These are phyloP conservation scores for Pelargonium fulgidum DNA, from an alignment of 441 rosid species.

Conservation along the genomic window DNA sequence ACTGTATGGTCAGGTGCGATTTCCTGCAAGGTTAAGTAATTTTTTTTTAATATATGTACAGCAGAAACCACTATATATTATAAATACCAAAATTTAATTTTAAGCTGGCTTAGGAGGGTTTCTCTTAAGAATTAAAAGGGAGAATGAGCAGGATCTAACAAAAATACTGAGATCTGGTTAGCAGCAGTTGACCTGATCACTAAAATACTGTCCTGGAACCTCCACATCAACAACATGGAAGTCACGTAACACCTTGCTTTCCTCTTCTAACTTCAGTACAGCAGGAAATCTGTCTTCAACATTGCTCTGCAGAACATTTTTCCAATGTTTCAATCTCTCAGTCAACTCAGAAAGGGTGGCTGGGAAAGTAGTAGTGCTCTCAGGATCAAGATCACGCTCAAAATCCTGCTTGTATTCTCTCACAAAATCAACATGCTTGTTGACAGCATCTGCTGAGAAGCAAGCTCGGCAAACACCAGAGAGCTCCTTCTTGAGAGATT, in stretches of 20 bases:
- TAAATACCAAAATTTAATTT: no score
- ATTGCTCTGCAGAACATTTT: constrained; percentile 88
- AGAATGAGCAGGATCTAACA: no score
- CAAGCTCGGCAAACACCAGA: constrained; percentile 98
- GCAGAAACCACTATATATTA: no score
- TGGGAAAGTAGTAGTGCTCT: constrained; percentile 79
- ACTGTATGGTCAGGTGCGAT: constrained; percentile 90
- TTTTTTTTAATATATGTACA: no score
- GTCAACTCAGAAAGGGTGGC: constrained; percentile 82
- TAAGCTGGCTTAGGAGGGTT: no score
- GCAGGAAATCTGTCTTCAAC: constrained; percentile 95
- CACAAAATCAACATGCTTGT: constrained; percentile 95
- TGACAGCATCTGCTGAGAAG: constrained; percentile 96
- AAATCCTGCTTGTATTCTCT: constrained; percentile 59
- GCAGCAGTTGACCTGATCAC: constrained; percentile 63
- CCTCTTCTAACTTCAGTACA: constrained; percentile 89
- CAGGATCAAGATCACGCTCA: constrained; percentile 92
- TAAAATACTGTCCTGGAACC: constrained; percentile 96
- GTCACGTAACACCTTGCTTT: constrained; percentile 84
- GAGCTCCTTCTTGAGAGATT: constrained; percentile 96
- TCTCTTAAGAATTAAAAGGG: no score
- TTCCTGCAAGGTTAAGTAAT: constrained; percentile 43
- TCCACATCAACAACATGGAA: constrained; percentile 96
- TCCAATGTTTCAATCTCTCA: constrained; percentile 83
- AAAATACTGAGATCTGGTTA: neutral